Percentiles rank a stretch among this genome's conserved stretches.
Evolutionary conservation across 176 grass and related monocot species (phyloP).

Genomic region (Musa schizocarpa): DNA sequence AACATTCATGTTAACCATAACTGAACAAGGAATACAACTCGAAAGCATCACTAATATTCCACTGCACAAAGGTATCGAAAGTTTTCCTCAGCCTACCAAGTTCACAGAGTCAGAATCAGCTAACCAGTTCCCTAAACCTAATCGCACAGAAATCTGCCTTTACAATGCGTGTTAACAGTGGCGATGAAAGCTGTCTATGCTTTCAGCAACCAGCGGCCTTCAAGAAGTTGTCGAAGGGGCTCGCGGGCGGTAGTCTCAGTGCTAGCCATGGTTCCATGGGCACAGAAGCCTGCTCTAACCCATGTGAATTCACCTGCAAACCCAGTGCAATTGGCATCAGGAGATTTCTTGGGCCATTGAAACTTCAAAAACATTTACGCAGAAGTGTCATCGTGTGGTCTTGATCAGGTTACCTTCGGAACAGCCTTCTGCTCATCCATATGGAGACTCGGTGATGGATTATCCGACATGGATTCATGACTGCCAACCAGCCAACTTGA

Average conservation of each 20-base stretch:
- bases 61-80: background rate
- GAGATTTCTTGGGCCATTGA: background rate
- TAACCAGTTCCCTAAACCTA: background rate
- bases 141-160: background rate
- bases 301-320: constrained; percentile 43
- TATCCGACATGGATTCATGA: constrained; percentile 45
- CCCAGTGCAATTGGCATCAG: background rate
- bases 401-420: constrained; percentile 37
- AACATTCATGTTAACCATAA: background rate
- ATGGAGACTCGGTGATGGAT: constrained; percentile 28
- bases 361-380: background rate
- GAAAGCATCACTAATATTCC: background rate
- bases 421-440: constrained; percentile 30
- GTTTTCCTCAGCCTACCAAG: background rate
- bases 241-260: constrained; percentile 74
- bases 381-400: background rate
- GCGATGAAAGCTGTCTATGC: background rate
- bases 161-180: background rate
- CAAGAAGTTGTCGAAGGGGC: constrained; percentile 92
- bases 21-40: background rate
- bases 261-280: constrained; percentile 34
- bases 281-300: constrained; percentile 24
- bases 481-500: constrained; percentile 84
- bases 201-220: constrained; percentile 68
- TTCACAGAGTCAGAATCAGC: background rate